phyloP scores from a whole-genome alignment of 1,284 basidiomycete genomes.

The Neonothopanus nambi region DNA sequence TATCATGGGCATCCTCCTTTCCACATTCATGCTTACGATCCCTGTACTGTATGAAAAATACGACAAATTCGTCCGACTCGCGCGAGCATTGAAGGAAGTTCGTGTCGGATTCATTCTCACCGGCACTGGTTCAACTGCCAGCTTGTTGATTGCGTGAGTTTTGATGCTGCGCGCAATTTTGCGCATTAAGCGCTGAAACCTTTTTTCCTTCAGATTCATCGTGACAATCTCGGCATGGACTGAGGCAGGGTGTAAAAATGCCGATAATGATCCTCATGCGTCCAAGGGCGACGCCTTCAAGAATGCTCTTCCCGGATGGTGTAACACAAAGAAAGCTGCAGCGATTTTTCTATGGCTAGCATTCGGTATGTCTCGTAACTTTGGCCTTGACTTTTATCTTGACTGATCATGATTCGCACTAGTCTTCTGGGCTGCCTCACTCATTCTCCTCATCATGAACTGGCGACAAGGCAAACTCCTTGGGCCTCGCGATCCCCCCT shows the following conservation, averaged over 20 bases:
- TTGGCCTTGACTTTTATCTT: conserved; percentile 11
- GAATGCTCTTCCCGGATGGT: conserved; percentile 74
- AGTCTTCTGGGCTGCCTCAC: conserved; percentile 70
- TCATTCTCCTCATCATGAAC: conserved; percentile 62
- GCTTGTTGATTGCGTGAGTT: conserved; percentile 75
- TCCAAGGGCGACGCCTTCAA: conserved; percentile 70
- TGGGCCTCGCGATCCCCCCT: conserved; percentile 68
- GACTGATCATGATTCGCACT: conserved; percentile 12
- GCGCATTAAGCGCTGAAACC: not conserved
- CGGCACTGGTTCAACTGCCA: conserved; percentile 61
- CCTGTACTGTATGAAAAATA: conserved; percentile 87
- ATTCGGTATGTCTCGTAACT: conserved; percentile 46
- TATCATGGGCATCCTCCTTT: conserved; percentile 67
- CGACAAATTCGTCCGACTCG: conserved; percentile 73
- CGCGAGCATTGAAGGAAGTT: conserved; percentile 77
- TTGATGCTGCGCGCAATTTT: not conserved
- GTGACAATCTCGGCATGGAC: conserved; percentile 78
- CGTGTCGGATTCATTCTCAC: conserved; percentile 82
- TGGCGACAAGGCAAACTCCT: conserved; percentile 72
- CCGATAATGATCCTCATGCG: conserved; percentile 71
- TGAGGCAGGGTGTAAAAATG: conserved; percentile 81
- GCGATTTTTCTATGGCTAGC: conserved; percentile 87
- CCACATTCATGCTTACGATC: conserved; percentile 69
- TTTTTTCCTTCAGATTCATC: conserved; percentile 52
- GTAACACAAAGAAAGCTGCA: conserved; percentile 86